A percentile compares a stretch with the other conserved stretches of the same genome.
phyloP scores from a whole-genome alignment of 306 rosid species.

The Pyrus betulifolia region DNA sequence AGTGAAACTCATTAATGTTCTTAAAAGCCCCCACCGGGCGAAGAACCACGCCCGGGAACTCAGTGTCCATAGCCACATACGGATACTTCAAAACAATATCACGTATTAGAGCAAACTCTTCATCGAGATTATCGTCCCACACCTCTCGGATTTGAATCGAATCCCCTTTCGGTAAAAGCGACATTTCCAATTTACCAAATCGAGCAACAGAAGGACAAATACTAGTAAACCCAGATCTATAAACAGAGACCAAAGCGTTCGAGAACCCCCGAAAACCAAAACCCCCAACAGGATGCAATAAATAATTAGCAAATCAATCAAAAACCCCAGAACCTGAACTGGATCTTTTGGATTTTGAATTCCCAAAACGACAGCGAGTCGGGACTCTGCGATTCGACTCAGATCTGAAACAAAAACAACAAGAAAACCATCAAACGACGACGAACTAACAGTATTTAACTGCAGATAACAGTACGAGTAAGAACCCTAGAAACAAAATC shows the following conservation, averaged over 20 bases:
- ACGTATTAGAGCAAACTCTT: slow-evolving; percentile 68
- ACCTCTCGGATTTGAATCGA: slow-evolving; percentile 82
- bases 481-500: slow-evolving; percentile 29
- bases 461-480: not conserved
- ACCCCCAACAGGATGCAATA: slow-evolving; percentile 2
- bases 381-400: not conserved
- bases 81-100: slow-evolving; percentile 49
- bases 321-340: slow-evolving; percentile 30
- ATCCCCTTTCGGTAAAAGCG: slow-evolving; percentile 65
- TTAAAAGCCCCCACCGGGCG: slow-evolving; percentile 76
- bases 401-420: slow-evolving; percentile 47
- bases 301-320: not conserved
- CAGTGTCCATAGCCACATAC: slow-evolving; percentile 84
- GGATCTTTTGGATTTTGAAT: slow-evolving; percentile 6
- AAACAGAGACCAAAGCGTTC: slow-evolving; percentile 15
- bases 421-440: not conserved
- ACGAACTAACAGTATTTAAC: not conserved
- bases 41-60: slow-evolving; percentile 91
- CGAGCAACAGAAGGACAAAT: slow-evolving; percentile 14
- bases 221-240: slow-evolving; percentile 50
- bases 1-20: slow-evolving; percentile 68
- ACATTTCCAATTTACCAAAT: slow-evolving; percentile 43
- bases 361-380: not conserved
- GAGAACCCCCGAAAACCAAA: slow-evolving; percentile 2
- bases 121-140: slow-evolving; percentile 76